Base-by-base conservation (phyloP, 2,329 filamentous ascomycete genomes). In the Sordariomycetes sp. region DNA sequence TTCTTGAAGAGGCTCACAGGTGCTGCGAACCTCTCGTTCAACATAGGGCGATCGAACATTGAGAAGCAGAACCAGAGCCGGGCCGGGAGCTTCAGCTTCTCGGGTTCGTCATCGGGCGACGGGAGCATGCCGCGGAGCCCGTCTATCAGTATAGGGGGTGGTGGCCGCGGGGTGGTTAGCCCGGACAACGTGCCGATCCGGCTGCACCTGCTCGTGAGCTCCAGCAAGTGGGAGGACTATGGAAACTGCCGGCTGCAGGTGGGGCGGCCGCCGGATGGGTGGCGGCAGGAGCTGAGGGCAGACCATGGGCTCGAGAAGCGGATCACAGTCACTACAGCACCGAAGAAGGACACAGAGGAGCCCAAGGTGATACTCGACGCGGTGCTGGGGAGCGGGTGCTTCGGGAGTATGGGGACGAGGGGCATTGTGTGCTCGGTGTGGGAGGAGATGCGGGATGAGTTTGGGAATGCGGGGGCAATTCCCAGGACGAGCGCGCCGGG, bases 341-440 rank as follows among this genome's bases (percentile, higher is more conserved):
- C 84, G 1, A 82, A 84, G 70, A 40, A 53, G 53, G 57, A 50
- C 34, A 71, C 75, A n/a, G 78, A 81, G 37, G 70, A 75, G 61
- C 81, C 82, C 24, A 77, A 85, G 61, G 78, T 87, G 1, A 71
- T 96, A 40, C 78, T 97, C 0, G 93, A 97, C 69, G 90, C 89
- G 1, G 91, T 91, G 54, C 76, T 97, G 1, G 88, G 88, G 12
- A 90, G 91, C 68, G 88, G 84, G 59, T 92, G 89, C 67, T 95
- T 96, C 72, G 88, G 92, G 63, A 78, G 89, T 20, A 83, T 96
- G 60, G 92, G 90, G 5, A 83, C 88, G 63, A 88, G 89, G 37
- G 92, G 92, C 53, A 93, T 97, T 65, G 89, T 94, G 1, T 85
- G 96, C 59, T 92, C 88, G 63, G 87, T 97, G 40, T 94, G 90